Percentiles rank a stretch among this genome's conserved stretches.
Evolutionary conservation across 1,284 basidiomycete genomes (phyloP).

Genomic region (Ustilago crameri): DNA sequence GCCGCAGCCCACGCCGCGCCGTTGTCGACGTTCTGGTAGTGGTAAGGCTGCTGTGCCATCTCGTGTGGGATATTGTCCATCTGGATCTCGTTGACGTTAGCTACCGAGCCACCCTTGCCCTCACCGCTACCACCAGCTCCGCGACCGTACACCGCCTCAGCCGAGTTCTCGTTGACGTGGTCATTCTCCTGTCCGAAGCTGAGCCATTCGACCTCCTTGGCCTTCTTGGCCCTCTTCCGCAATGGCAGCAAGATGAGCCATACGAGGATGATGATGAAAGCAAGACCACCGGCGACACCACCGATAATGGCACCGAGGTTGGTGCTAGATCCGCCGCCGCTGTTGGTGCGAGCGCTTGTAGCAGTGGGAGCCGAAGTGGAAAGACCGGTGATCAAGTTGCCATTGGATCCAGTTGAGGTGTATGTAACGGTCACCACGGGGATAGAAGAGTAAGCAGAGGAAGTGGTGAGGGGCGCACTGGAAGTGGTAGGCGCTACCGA

Average conservation of each 20-base stretch:
- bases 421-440: slow-evolving; percentile 45
- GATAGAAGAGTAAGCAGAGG: slow-evolving; percentile 10
- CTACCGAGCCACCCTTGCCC: slow-evolving; percentile 43
- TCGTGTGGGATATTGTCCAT: slow-evolving; percentile 46
- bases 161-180: slow-evolving; percentile 50
- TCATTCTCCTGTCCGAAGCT: slow-evolving; percentile 56
- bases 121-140: slow-evolving; percentile 43
- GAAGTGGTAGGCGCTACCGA: slow-evolving; percentile 17
- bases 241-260: slow-evolving; percentile 55
- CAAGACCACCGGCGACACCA: slow-evolving; percentile 54
- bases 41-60: slow-evolving; percentile 46
- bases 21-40: slow-evolving; percentile 38
- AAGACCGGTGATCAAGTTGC: slow-evolving; percentile 28
- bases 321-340: slow-evolving; percentile 22
- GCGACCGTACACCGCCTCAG: slow-evolving; percentile 50
- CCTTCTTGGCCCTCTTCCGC: slow-evolving; percentile 45
- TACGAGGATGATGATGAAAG: slow-evolving; percentile 49
- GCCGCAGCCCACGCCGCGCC: slow-evolving; percentile 32
- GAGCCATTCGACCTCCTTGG: slow-evolving; percentile 58
- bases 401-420: slow-evolving; percentile 26
- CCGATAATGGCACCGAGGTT: slow-evolving; percentile 58
- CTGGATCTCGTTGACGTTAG: slow-evolving; percentile 51
- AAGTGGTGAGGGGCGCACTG: slow-evolving; percentile 7
- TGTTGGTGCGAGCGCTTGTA: background rate
- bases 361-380: slow-evolving; percentile 28